Base-by-base conservation (phyloP, 2,329 filamentous ascomycete species). In the Aspergillus hortae region DNA sequence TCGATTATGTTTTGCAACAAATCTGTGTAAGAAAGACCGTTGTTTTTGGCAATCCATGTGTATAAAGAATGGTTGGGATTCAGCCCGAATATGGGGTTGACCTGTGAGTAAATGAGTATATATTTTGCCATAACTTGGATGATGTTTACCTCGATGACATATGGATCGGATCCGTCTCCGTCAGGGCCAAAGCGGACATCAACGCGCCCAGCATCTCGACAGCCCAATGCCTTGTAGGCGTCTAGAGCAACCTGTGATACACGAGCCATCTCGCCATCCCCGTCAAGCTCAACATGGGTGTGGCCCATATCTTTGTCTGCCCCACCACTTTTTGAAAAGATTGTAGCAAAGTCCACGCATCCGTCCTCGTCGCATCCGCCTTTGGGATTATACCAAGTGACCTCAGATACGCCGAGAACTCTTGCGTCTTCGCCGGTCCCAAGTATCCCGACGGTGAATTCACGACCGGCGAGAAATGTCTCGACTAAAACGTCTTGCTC, bases 371-470 rank as follows among this genome's bases (percentile, higher is more conserved):
- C 46, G 6, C 27, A 17, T 27, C 40, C 44, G 7, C 27, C 27
- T 7, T 32, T 33, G 0, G 43, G 41, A 19, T 47, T 48, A 17
- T 48, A 46, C 54, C 53, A 59, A 27, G 54, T 44, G 23, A 53
- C 50, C 53, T 61, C 55, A 15, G 45, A 27, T 19, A 53, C 53
- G 1, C 60, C 57, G 23, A 61, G 50, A 1, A 61, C 57, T n/a
- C 54, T 41, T 27, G 55, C 52, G 33, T 48, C 27, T 14, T 46
- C 36, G 3, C 59, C 59, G 4, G 56, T 62, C 3, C 60, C 58
- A 3, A 62, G 41, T 7, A 62, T 60, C 4, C 46, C 54, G n/a
- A 65, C 58, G 4, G 61, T 64, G 47, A 64, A 60, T 44, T 63
- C 57, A 11, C 62, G 52, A 3, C 63, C 61, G 2, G 54, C 12